Conservation (phyloP, 768 basidiomycete species). For the Tylopilus subfusipes region DNA sequence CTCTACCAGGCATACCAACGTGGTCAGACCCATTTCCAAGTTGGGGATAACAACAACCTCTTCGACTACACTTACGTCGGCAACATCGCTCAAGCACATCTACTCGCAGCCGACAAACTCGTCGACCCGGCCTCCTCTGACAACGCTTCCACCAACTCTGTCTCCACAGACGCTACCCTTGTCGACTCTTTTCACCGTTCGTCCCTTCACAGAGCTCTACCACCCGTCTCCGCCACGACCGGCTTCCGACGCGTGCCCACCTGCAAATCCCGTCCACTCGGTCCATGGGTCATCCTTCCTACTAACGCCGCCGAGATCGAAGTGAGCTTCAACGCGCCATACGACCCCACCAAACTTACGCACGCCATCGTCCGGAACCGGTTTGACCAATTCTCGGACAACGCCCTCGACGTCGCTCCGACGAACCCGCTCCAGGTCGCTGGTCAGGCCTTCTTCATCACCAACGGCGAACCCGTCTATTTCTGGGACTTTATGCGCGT, state of each 20-base stretch:
- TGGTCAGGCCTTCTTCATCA: slow-evolving; percentile 94
- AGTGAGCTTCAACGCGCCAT: slow-evolving; percentile 50
- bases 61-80: slow-evolving; percentile 97
- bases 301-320: slow-evolving; percentile 55
- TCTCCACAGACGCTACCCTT: slow-evolving; percentile 34
- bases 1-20: slow-evolving; percentile 74
- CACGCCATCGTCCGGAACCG: slow-evolving; percentile 68
- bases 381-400: slow-evolving; percentile 75
- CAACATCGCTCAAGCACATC: slow-evolving; percentile 91
- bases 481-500: slow-evolving; percentile 92
- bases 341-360: slow-evolving; percentile 32
- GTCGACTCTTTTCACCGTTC: slow-evolving; percentile 40
- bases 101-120: slow-evolving; percentile 90
- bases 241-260: slow-evolving; percentile 71
- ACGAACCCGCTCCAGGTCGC: slow-evolving; percentile 72
- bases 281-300: slow-evolving; percentile 68
- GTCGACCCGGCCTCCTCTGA: slow-evolving; percentile 42
- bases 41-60: slow-evolving; percentile 90
- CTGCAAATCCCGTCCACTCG: slow-evolving; percentile 74
- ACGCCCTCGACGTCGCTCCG: slow-evolving; percentile 49
- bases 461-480: slow-evolving; percentile 92
- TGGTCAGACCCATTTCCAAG: slow-evolving; percentile 86
- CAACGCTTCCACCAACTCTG: slow-evolving; percentile 6
- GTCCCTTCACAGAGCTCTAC: slow-evolving; percentile 50
- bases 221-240: slow-evolving; percentile 60